A percentile compares a stretch with the other conserved stretches of the same genome.
phyloP scores from a whole-genome alignment of 257 asterid species.

The Solanum pennellii region DNA sequence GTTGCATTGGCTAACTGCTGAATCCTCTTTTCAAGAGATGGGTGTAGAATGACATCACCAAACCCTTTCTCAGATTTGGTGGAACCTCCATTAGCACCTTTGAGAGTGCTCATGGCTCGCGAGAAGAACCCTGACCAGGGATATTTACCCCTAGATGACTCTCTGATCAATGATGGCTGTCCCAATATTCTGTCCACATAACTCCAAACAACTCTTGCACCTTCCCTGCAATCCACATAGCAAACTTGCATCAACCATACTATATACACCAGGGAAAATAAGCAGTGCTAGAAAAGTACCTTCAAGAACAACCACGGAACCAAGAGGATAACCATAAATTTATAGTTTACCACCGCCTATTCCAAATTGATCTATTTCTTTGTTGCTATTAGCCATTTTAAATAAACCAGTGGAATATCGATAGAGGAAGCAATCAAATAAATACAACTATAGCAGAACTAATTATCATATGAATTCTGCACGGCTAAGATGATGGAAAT shows the following conservation, averaged over 20 bases:
- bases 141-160: conserved; percentile 90
- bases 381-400: not conserved
- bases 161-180: conserved; percentile 91
- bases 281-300: not conserved
- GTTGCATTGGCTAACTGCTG: conserved; percentile 77
- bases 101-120: conserved; percentile 36
- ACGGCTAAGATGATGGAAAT: not conserved
- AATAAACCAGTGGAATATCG: not conserved
- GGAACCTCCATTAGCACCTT: conserved; percentile 30
- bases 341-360: not conserved
- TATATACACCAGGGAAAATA: not conserved
- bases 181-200: conserved; percentile 93
- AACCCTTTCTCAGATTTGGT: conserved; percentile 45
- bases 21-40: conserved; percentile 72
- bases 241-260: not conserved
- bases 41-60: conserved; percentile 78
- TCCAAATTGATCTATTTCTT: not conserved
- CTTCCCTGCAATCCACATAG: conserved; percentile 59
- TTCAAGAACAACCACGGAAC: not conserved
- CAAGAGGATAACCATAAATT: not conserved
- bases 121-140: conserved; percentile 88
- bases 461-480: not conserved
- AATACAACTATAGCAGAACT: not conserved
- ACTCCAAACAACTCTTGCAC: conserved; percentile 90
- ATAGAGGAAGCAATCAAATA: not conserved